These are phyloP conservation scores for Microsporum canis DNA, from an alignment of 2,329 filamentous ascomycete genomes.

Conservation along the genomic window DNA sequence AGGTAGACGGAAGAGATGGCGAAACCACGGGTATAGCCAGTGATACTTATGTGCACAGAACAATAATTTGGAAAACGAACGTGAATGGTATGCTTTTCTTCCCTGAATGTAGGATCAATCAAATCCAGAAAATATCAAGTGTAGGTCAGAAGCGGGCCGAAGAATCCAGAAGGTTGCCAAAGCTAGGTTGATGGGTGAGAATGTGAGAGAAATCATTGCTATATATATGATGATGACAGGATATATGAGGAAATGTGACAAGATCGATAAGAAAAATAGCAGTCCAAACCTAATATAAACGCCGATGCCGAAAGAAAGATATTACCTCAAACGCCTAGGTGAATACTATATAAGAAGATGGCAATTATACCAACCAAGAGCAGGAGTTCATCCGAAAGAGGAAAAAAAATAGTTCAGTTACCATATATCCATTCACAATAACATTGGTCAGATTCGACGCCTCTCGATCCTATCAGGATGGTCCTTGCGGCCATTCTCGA, in stretches of 20 bases:
- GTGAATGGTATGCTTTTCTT: not conserved
- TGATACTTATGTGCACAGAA: not conserved
- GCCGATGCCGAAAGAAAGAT: slow-evolving; percentile 1
- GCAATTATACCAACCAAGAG: not conserved
- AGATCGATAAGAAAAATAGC: not conserved
- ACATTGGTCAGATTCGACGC: slow-evolving; percentile 5
- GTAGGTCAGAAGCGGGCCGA: not conserved
- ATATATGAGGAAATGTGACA: not conserved
- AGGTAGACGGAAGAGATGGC: not conserved
- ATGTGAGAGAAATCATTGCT: not conserved
- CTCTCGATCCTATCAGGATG: not conserved
- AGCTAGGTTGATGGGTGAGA: not conserved
- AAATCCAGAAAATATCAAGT: not conserved
- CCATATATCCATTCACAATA: slow-evolving; percentile 13
- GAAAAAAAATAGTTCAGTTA: slow-evolving; percentile 4
- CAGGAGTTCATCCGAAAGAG: not conserved
- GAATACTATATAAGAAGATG: not conserved
- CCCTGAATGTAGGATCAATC: not conserved
- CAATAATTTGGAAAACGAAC: not conserved
- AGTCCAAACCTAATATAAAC: slow-evolving; percentile 1
- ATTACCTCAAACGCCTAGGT: not conserved
- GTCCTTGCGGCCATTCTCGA: not conserved
- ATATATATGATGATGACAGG: not conserved
- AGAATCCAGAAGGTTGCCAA: not conserved
- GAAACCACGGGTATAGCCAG: not conserved